Evolutionary conservation across 1,284 basidiomycete genomes (phyloP).

Genomic region (Athelia sp.): DNA sequence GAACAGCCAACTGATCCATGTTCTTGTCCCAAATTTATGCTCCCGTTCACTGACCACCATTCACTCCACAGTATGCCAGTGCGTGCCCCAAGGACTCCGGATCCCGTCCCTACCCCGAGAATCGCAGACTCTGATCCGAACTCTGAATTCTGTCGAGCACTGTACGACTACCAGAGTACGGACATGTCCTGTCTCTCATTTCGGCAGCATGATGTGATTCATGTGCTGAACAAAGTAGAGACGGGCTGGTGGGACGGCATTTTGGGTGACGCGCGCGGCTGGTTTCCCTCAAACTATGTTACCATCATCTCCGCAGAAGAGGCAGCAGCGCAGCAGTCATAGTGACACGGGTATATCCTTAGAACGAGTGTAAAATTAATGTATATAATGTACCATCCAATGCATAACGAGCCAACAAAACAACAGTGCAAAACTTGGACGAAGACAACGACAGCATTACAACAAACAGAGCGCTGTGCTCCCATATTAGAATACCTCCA

Average conservation of each 20-base stretch:
- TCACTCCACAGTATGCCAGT: too few relatives aligned
- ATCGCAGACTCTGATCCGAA: too few relatives aligned
- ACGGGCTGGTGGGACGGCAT: slow-evolving; percentile 89
- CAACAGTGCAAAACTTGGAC: slow-evolving; percentile 2
- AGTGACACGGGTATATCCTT: too few relatives aligned
- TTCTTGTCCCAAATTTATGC: neutral
- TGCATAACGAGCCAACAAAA: neutral
- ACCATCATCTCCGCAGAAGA: slow-evolving; percentile 54
- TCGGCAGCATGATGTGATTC: slow-evolving; percentile 66
- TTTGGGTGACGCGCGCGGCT: slow-evolving; percentile 67
- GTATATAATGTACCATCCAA: neutral
- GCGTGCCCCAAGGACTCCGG: too few relatives aligned
- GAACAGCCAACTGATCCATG: slow-evolving; percentile 19
- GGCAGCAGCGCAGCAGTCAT: slow-evolving; percentile 40
- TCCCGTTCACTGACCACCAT: too few relatives aligned
- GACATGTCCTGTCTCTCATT: slow-evolving; percentile 75
- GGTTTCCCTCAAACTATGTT: slow-evolving; percentile 84
- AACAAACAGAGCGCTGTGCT: neutral
- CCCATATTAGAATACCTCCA: slow-evolving; percentile 71
- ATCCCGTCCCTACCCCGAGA: too few relatives aligned
- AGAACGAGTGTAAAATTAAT: too few relatives aligned
- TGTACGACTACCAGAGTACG: slow-evolving; percentile 69
- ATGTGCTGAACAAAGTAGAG: slow-evolving; percentile 71
- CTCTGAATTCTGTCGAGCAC: slow-evolving; percentile 62
- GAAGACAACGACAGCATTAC: neutral